Evolutionary conservation across 495 filamentous ascomycete species (phyloP).

Genomic region (Tuber indicum): DNA sequence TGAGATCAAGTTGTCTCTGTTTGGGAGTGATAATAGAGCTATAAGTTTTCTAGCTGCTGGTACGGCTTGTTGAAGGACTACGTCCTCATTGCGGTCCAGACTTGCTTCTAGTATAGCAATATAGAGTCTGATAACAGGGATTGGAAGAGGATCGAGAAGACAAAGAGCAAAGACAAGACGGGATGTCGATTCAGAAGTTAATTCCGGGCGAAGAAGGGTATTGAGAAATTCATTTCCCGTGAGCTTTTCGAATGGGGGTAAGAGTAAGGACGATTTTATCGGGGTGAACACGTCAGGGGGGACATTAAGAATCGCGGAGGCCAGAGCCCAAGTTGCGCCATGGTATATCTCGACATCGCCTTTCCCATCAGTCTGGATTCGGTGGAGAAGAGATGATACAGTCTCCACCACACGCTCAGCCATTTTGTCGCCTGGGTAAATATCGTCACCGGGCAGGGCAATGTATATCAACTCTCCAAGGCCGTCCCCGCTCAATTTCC

Average conservation of each 20-base stretch:
- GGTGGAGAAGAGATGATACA: constrained; percentile 31
- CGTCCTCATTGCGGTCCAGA: constrained; percentile 48
- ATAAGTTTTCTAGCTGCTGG: constrained; percentile 47
- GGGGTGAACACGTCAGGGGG: neutral
- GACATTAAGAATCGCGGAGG: neutral
- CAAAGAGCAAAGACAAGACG: constrained; percentile 49
- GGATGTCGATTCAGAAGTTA: constrained; percentile 60
- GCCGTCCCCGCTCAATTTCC: constrained; percentile 63
- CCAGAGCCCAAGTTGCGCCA: constrained; percentile 33
- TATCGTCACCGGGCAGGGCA: constrained; percentile 17
- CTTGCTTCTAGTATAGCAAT: constrained; percentile 44
- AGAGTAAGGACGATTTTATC: constrained; percentile 13
- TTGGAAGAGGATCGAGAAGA: constrained; percentile 29
- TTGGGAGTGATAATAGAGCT: constrained; percentile 40
- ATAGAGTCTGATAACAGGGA: constrained; percentile 24
- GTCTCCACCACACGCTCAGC: constrained; percentile 9
- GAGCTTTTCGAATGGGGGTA: constrained; percentile 28
- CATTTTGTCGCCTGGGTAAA: neutral
- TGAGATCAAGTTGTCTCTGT: constrained; percentile 19
- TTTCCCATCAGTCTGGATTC: constrained; percentile 31
- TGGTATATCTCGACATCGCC: constrained; percentile 38
- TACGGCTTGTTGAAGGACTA: constrained; percentile 49
- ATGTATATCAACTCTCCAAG: constrained; percentile 55
- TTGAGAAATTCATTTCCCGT: constrained; percentile 35
- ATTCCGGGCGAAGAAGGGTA: constrained; percentile 55